Percentiles rank a stretch among this genome's conserved stretches.
These are phyloP conservation scores for Lentinus brumalis DNA, from an alignment of 768 basidiomycete species.

Conservation along the genomic window DNA sequence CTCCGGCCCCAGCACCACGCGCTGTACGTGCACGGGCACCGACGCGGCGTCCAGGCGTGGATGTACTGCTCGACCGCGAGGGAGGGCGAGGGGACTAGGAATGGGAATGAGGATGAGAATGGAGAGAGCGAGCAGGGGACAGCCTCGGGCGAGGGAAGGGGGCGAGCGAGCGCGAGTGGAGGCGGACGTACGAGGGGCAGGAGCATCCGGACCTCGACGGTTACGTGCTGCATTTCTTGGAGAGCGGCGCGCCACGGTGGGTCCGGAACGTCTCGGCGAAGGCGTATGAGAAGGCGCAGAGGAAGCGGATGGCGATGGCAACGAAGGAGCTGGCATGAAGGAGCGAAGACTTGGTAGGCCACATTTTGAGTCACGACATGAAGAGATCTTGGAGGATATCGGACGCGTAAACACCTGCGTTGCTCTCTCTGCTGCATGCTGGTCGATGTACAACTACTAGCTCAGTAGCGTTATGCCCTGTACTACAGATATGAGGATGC, in stretches of 20 bases:
- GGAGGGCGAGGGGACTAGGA: neutral
- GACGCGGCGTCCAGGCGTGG: neutral
- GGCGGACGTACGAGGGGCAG: neutral
- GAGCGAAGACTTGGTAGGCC: too few relatives aligned
- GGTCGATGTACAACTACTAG: too few relatives aligned
- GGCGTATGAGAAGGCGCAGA: neutral
- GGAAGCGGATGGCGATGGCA: neutral
- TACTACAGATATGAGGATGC: too few relatives aligned
- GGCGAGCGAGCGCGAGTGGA: neutral
- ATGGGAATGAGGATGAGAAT: neutral
- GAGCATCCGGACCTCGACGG: conserved; percentile 7
- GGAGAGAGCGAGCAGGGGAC: too few relatives aligned
- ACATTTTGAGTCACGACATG: too few relatives aligned
- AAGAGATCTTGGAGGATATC: too few relatives aligned
- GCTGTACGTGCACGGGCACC: neutral
- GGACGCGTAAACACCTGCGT: too few relatives aligned
- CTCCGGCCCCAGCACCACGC: neutral
- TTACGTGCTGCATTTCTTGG: conserved; percentile 9
- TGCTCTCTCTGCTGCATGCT: too few relatives aligned
- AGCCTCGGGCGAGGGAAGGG: neutral
- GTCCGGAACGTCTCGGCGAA: neutral
- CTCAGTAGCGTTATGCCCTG: too few relatives aligned
- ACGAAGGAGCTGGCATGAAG: too few relatives aligned
- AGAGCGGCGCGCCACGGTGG: conserved; percentile 6
- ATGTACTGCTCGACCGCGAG: neutral